A percentile compares a stretch with the other conserved stretches of the same genome.
These are phyloP conservation scores for Lojkania enalia DNA, from an alignment of 2,329 filamentous ascomycete genomes.

Conservation along the genomic window DNA sequence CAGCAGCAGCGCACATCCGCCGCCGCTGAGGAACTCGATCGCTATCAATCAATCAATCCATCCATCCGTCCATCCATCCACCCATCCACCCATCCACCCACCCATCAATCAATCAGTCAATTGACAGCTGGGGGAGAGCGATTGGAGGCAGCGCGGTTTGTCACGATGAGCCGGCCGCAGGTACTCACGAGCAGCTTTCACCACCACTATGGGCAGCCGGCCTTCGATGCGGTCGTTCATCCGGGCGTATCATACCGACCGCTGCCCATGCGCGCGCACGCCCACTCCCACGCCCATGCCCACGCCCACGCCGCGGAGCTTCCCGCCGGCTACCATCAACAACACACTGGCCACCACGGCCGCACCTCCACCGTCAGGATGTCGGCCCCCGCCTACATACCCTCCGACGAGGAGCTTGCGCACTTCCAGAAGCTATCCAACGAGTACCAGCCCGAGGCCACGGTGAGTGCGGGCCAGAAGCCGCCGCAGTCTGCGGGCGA, in stretches of 20 bases:
- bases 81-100: too few species aligned
- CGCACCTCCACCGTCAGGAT: slow-evolving; percentile 40
- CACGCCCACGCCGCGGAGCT: slow-evolving; percentile 47
- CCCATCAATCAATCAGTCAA: slow-evolving; percentile 18
- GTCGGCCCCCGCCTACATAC: slow-evolving; percentile 41
- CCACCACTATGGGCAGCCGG: slow-evolving; percentile 15
- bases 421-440: slow-evolving; percentile 65
- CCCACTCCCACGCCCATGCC: too few species aligned
- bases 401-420: slow-evolving; percentile 59
- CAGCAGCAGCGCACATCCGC: not conserved
- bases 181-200: slow-evolving; percentile 34
- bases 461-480: slow-evolving; percentile 49
- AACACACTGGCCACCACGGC: slow-evolving; percentile 36
- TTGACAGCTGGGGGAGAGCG: slow-evolving; percentile 1
- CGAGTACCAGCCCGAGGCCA: slow-evolving; percentile 61
- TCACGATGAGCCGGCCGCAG: slow-evolving; percentile 35
- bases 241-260: slow-evolving; percentile 28
- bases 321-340: slow-evolving; percentile 35
- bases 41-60: not conserved
- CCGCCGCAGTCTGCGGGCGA: slow-evolving; percentile 10
- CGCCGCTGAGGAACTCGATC: too few species aligned
- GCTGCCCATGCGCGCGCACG: too few species aligned
- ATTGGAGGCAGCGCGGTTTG: not conserved
- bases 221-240: slow-evolving; percentile 17
- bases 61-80: slow-evolving; percentile 14